Percentiles rank a stretch among this genome's conserved stretches.
Conservation (phyloP, 176 grass and related monocot species). For the Carex pumila region DNA sequence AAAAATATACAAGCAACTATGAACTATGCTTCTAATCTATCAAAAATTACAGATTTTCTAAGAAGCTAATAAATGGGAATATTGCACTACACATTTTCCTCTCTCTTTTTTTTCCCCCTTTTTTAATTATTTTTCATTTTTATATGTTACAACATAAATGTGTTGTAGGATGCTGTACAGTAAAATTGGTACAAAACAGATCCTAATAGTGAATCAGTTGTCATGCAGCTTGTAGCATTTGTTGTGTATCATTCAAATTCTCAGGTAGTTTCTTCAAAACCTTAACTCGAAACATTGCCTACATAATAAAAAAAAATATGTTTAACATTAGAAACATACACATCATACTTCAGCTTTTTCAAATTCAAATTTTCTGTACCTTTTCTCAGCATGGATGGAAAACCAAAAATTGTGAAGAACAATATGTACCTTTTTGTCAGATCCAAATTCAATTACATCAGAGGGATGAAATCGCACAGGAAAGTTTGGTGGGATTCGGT, state of each 20-base stretch:
- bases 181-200: conserved; percentile 1
- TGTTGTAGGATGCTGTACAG: conserved; percentile 1
- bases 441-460: conserved; percentile 75
- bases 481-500: conserved; percentile 60
- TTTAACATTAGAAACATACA: neutral
- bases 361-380: neutral
- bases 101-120: too few relatives aligned
- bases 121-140: neutral
- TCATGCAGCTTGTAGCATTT: conserved; percentile 71
- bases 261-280: conserved; percentile 60
- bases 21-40: neutral
- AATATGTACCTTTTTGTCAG: conserved; percentile 62
- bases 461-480: conserved; percentile 72
- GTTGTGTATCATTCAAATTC: conserved; percentile 26
- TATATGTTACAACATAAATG: neutral
- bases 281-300: conserved; percentile 83
- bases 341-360: neutral
- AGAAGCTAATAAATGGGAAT: neutral
- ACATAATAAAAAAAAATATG: neutral
- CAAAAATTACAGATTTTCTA: neutral
- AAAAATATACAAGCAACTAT: neutral
- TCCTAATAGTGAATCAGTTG: neutral
- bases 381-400: neutral
- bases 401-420: neutral
- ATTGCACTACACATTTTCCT: neutral